A percentile compares a stretch with the other conserved stretches of the same genome.
Conservation (phyloP, 768 basidiomycete species). For the Porpolomopsis calyptriformis region DNA sequence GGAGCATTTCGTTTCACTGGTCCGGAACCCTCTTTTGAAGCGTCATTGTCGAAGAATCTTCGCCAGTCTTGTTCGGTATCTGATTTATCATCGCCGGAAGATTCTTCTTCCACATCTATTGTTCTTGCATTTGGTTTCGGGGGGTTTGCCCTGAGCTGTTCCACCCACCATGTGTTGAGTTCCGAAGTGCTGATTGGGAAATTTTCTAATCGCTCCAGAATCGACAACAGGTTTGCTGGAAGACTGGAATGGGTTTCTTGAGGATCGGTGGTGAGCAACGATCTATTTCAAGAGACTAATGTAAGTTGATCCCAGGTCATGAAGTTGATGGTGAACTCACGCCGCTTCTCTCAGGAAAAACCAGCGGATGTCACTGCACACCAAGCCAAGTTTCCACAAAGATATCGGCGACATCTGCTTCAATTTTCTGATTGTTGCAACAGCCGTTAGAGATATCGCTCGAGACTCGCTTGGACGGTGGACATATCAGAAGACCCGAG, state of each 20-base stretch:
- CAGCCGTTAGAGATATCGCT: slow-evolving; percentile 13
- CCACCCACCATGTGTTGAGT: slow-evolving; percentile 70
- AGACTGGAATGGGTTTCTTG: slow-evolving; percentile 21
- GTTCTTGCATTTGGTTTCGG: slow-evolving; percentile 38
- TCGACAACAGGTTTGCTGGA: slow-evolving; percentile 42
- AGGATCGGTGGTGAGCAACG: slow-evolving; percentile 2
- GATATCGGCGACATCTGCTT: slow-evolving; percentile 48
- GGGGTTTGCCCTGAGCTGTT: slow-evolving; percentile 51
- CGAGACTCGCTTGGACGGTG: slow-evolving; percentile 30
- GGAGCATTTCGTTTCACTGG: slow-evolving; percentile 26
- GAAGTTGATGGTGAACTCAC: slow-evolving; percentile 30
- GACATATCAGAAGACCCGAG: slow-evolving; percentile 50
- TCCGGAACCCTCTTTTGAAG: slow-evolving; percentile 20
- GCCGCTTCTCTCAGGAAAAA: slow-evolving; percentile 75
- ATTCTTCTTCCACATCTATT: slow-evolving; percentile 16
- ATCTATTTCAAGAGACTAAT: neutral
- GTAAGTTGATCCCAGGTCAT: neutral
- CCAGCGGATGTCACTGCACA: slow-evolving; percentile 77
- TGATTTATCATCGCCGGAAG: slow-evolving; percentile 15
- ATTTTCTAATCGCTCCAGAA: slow-evolving; percentile 57
- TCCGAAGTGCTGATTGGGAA: slow-evolving; percentile 66
- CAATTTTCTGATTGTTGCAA: slow-evolving; percentile 29
- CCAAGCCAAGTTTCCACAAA: slow-evolving; percentile 69
- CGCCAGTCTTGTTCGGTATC: slow-evolving; percentile 62
- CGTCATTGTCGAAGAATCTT: slow-evolving; percentile 70